Evolutionary conservation across 768 basidiomycete genomes (phyloP), one percentile per base, ranked within the genome.

Genomic region (Amanita polypyramis): DNA sequence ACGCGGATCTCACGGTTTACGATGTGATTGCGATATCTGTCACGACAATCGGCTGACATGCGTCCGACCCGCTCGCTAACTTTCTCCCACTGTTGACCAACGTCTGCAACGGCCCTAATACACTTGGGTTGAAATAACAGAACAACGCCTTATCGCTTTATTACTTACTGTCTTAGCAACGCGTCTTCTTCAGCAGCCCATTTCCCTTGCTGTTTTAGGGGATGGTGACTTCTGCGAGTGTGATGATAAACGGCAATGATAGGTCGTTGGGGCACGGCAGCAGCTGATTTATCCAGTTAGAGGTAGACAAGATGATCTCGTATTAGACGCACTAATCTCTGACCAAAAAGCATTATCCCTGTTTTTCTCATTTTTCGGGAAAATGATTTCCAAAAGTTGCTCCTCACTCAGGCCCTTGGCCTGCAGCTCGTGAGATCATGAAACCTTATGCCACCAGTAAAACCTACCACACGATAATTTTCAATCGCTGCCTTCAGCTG

Each of bases 201-300:
- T 51, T 72, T 70, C 0, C 89, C 89, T 60, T 80, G 79, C 47
- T 71, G 72, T 49, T 77, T 77, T 48, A 82, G 58, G 4, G 86
- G 88, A 61, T 92, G 83, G 51, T 76, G 75, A 2, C 65, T 65
- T 50, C 89, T 70, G 36, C 84, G 75, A 46, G 90, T 75, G 59
- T 88, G 79, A 56, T 92, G 87, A 60, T 91, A 91, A 4, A 92
- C 83, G 27, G 89, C 83, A 21, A 82, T 79, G 51, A 92, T 80
- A 3, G 88, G 87, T 12, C 89, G 82, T 55, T 80, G 70, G 34
- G 85, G 79, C 42, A 90, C 69, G 19, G 84, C 77, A 45, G 72
- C 58, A 43, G 89, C 88, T 91, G 51, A 12, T 27, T 19, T 23
- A 5, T 21, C 15, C 10, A 14, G 21, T 41, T 12, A 49, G 37